Base-by-base conservation (phyloP, 768 basidiomycete genomes). In the Mycena pura region DNA sequence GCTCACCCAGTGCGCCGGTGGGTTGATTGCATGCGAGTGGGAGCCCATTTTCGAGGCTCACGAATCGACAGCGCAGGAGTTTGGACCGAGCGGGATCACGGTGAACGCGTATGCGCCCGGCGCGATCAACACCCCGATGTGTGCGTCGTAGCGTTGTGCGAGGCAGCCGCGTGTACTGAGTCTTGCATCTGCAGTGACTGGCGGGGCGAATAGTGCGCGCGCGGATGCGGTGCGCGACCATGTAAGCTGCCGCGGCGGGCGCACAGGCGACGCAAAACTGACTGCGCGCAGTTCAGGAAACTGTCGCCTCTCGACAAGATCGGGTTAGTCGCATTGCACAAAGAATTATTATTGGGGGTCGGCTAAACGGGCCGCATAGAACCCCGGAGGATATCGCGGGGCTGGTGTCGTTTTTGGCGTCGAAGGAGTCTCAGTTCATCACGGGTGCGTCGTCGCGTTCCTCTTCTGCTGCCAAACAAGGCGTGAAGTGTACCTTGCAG, bases 1-100 rank as follows among this genome's bases (percentile, higher is more conserved):
- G 11, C 62, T 83, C 22, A 81, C 82, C 0, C 79, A 81, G 60
- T 64, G 63, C 25, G 69, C 70, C n/a, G 74, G 76, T 76, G 41
- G 29, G 72, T 67, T 25, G 11, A 7, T 36, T 11, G 6, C 47
- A 32, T 32, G 5, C n/a, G 5, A n/a, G 22, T 27, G 3, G 3
- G 24, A 13, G 5, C 3, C 24, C 9, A 5, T 19, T 8, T 19
- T 36, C 19, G 5, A 34, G 24, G 5, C 4, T 10, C 13, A 24
- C 13, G 22, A 6, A n/a, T 11, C 31, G 40, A 21, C 19, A 78
- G 76, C 76, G 6, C 3, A 49, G 13, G 77, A 79, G 57, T 66
- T 70, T 10, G 68, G 68, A 24, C 43, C 56, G 14, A 49, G 70
- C 31, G 56, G 57, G 2, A 73, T 73, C 15, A 71, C 66, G 3